Evolutionary conservation across 805 yeast species (phyloP).

Genomic region (Candida adriatica): DNA sequence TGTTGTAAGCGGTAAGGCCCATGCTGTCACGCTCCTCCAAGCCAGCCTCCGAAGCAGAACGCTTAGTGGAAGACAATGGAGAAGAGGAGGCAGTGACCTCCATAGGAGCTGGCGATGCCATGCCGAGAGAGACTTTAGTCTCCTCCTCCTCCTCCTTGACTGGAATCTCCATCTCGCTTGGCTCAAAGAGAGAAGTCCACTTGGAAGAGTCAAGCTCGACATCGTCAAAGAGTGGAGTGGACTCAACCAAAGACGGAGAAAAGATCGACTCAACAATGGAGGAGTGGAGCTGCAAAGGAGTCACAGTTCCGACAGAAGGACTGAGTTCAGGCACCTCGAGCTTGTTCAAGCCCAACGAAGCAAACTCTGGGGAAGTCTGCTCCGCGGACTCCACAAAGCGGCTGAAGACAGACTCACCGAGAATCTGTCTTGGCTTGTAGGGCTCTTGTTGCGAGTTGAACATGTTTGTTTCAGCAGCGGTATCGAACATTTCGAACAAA

Average conservation of each 20-base stretch:
- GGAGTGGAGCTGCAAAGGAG: conserved; percentile 50
- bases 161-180: conserved; percentile 23
- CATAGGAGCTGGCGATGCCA: conserved; percentile 7
- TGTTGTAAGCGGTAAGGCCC: conserved; percentile 70
- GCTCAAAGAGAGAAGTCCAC: conserved; percentile 60
- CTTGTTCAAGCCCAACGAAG: conserved; percentile 17
- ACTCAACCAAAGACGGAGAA: conserved; percentile 35
- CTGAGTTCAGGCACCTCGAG: conserved; percentile 20
- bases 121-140: conserved; percentile 1
- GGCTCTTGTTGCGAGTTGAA: conserved; percentile 3
- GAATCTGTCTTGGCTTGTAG: conserved; percentile 22
- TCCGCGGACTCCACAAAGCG: conserved; percentile 21
- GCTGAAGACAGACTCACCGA: conserved; percentile 24
- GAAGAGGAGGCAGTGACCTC: conserved; percentile 2
- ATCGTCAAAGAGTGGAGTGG: conserved; percentile 56
- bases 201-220: conserved; percentile 31
- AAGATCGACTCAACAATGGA: conserved; percentile 57
- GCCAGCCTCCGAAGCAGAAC: conserved; percentile 22
- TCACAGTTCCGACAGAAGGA: conserved; percentile 27
- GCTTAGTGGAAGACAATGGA: no score
- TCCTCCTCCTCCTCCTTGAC: conserved; percentile 2
- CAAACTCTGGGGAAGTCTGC: conserved; percentile 11
- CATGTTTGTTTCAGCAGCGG: conserved; percentile 14
- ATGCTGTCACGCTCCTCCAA: conserved; percentile 45
- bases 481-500: conserved; percentile 23